phyloP scores from a whole-genome alignment of 2,329 filamentous ascomycete species.

The Aspergillus alliaceus region DNA sequence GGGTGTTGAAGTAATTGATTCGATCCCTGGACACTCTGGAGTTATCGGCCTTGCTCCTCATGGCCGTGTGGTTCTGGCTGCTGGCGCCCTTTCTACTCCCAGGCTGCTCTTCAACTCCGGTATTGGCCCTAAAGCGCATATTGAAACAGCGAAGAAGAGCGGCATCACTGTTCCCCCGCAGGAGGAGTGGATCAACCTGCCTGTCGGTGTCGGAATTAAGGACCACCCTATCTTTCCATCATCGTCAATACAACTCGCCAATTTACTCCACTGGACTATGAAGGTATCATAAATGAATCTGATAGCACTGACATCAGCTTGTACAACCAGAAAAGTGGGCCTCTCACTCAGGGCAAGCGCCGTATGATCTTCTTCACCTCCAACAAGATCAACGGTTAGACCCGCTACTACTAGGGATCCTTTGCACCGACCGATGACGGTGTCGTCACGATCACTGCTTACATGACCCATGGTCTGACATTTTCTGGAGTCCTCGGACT shows the following conservation, averaged over 20 bases:
- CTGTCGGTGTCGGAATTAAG: conserved; percentile 52
- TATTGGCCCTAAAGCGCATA: conserved; percentile 60
- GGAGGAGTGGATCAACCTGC: conserved; percentile 52
- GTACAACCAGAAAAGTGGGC: conserved; percentile 22
- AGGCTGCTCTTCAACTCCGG: conserved; percentile 69
- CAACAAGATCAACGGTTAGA: conserved; percentile 23
- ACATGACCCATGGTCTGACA: conserved; percentile 30
- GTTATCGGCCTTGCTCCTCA: conserved; percentile 60
- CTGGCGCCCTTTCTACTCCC: conserved; percentile 68
- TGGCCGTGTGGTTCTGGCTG: conserved; percentile 67
- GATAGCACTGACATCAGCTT: conserved; percentile 22
- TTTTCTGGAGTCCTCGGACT: conserved; percentile 26
- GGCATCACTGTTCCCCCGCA: conserved; percentile 42
- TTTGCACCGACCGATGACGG: conserved; percentile 5
- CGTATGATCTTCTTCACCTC: conserved; percentile 29
- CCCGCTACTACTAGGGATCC: conserved; percentile 28
- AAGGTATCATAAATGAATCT: conserved; percentile 18
- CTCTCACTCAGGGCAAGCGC: conserved; percentile 25
- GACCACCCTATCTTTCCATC: conserved; percentile 38
- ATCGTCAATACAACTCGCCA: conserved; percentile 16
- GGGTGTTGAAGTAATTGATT: conserved; percentile 39
- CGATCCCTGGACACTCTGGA: conserved; percentile 49
- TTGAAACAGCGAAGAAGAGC: conserved; percentile 47
- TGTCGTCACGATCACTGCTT: conserved; percentile 22
- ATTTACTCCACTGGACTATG: conserved; percentile 18